These are phyloP conservation scores for Agaricus subrufescens DNA, from an alignment of 768 basidiomycete species.

Conservation along the genomic window DNA sequence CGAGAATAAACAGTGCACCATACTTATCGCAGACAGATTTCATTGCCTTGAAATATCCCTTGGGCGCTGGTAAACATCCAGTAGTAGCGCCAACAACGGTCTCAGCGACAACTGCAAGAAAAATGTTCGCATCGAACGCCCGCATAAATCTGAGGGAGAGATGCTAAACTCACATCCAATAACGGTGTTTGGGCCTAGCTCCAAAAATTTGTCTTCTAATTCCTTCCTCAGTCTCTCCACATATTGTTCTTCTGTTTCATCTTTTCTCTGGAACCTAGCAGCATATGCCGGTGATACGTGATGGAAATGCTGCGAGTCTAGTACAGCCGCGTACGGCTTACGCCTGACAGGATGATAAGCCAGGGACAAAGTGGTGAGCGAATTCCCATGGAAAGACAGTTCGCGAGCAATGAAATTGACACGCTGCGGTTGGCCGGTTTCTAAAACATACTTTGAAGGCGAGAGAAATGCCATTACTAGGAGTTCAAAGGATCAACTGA, in stretches of 20 bases:
- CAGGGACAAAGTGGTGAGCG: conserved; percentile 63
- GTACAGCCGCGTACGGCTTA: conserved; percentile 59
- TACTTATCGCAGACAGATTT: conserved; percentile 77
- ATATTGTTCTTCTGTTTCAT: conserved; percentile 77
- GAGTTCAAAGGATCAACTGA: not conserved
- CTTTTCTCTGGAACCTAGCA: conserved; percentile 63
- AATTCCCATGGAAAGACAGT: conserved; percentile 85
- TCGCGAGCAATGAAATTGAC: conserved; percentile 75
- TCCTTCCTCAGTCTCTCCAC: conserved; percentile 74
- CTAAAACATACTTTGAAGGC: conserved; percentile 55
- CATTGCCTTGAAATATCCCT: conserved; percentile 84
- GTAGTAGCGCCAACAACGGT: conserved; percentile 86
- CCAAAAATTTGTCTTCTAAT: conserved; percentile 80
- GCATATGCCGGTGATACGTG: conserved; percentile 88
- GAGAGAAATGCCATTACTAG: not conserved
- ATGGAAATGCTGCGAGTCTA: conserved; percentile 66
- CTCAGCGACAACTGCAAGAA: conserved; percentile 63
- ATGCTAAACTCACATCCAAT: conserved; percentile 59
- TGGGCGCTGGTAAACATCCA: conserved; percentile 71
- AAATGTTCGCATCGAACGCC: not conserved
- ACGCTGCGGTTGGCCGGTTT: conserved; percentile 65
- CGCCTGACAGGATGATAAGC: conserved; percentile 65
- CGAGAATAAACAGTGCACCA: conserved; percentile 76
- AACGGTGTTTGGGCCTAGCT: conserved; percentile 77
- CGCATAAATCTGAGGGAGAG: not conserved